A percentile compares a stretch with the other conserved stretches of the same genome.
Evolutionary conservation across 192 early-diverging fungal species (phyloP).

Genomic region (Coemansia sp.): DNA sequence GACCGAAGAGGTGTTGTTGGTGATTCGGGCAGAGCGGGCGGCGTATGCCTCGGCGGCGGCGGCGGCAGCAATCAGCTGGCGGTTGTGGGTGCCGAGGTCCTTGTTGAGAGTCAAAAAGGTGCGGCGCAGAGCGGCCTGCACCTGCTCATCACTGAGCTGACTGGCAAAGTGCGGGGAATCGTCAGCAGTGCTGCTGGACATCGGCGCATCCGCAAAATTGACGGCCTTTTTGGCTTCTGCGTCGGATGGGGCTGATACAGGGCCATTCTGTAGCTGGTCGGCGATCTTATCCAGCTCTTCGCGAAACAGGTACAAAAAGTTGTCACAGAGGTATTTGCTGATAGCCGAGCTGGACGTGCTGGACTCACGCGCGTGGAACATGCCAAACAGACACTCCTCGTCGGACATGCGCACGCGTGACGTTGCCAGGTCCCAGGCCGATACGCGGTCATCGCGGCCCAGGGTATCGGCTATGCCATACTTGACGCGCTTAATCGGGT

Average conservation of each 20-base stretch:
- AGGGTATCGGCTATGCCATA: conserved; percentile 87
- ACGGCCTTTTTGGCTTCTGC: conserved; percentile 29
- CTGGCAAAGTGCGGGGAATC: conserved; percentile 9
- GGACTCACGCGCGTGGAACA: conserved; percentile 73
- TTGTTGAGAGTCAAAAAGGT: conserved; percentile 81
- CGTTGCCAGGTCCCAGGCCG: conserved; percentile 82
- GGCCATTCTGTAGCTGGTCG: conserved; percentile 28
- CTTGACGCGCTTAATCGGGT: conserved; percentile 74
- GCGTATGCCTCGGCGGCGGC: conserved; percentile 37
- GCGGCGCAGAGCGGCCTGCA: conserved; percentile 67
- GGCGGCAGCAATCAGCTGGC: conserved; percentile 42
- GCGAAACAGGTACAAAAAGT: conserved; percentile 62
- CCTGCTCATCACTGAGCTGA: conserved; percentile 32
- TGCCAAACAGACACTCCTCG: conserved; percentile 84
- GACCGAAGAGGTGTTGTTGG: conserved; percentile 2
- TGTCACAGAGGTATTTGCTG: conserved; percentile 68
- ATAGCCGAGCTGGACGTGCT: conserved; percentile 51
- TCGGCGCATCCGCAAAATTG: conserved; percentile 37
- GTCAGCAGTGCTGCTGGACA: conserved; percentile 3
- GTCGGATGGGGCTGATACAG: neutral
- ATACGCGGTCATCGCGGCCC: conserved; percentile 63
- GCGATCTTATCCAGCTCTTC: conserved; percentile 70
- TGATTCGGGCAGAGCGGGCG: conserved; percentile 25
- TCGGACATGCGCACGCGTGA: conserved; percentile 79
- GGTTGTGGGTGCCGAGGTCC: conserved; percentile 63